Percentiles rank a stretch among this genome's conserved stretches.
phyloP scores from a whole-genome alignment of 345 rosid species.

The Populus simonii region DNA sequence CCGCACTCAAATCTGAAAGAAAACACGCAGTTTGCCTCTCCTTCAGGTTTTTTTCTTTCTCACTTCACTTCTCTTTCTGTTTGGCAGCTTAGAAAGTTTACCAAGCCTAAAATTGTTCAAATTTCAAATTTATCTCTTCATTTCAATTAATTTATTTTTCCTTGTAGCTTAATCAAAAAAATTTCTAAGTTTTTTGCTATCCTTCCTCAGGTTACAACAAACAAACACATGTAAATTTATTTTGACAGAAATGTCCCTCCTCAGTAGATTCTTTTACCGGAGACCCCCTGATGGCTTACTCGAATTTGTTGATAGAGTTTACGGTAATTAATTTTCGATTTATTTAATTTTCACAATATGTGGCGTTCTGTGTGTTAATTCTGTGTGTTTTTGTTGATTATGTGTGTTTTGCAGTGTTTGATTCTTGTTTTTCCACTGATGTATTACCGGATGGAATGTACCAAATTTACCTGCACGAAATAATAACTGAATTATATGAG shows the following conservation, averaged over 20 bases:
- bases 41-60: background rate
- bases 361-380: background rate
- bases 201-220: background rate
- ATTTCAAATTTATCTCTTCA: background rate
- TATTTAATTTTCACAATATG: background rate
- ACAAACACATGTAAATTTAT: slow-evolving; percentile 13
- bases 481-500: slow-evolving; percentile 70
- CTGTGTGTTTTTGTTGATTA: background rate
- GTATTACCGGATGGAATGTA: slow-evolving; percentile 68
- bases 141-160: too few relatives aligned
- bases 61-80: background rate
- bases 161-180: background rate
- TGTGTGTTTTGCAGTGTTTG: slow-evolving; percentile 58
- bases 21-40: too few relatives aligned
- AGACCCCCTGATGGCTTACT: slow-evolving; percentile 98
- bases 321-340: slow-evolving; percentile 43
- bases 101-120: background rate
- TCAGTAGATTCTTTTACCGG: slow-evolving; percentile 83
- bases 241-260: slow-evolving; percentile 57
- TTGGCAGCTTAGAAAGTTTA: slow-evolving; percentile 2
- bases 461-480: slow-evolving; percentile 65
- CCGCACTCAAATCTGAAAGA: background rate
- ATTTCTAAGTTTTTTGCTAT: too few relatives aligned
- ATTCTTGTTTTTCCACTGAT: slow-evolving; percentile 93
- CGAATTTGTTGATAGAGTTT: slow-evolving; percentile 92